Evolutionary conservation across 371 early-diverging fungal genomes (phyloP).

Genomic region (Circinella minor): DNA sequence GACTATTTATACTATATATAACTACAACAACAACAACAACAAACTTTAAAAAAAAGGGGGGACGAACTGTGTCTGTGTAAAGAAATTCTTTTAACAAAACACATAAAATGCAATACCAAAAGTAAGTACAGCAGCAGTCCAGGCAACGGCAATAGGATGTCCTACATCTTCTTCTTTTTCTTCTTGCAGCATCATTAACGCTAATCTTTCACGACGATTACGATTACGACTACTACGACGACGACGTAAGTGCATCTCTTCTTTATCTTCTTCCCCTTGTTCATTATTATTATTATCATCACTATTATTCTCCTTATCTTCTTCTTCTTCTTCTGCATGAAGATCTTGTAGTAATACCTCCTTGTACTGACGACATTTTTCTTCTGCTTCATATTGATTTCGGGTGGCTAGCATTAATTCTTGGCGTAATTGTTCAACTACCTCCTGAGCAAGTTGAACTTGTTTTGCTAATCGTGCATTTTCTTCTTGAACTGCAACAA

Average conservation of each 20-base stretch:
- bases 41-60: neutral
- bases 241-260: neutral
- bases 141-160: conserved; percentile 11
- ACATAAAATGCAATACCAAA: conserved; percentile 12
- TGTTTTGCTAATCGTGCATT: neutral
- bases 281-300: neutral
- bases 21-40: neutral
- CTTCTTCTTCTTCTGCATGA: neutral
- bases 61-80: neutral
- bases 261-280: neutral
- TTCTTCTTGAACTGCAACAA: conserved; percentile 2
- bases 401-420: neutral
- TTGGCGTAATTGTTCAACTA: conserved; percentile 1
- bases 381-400: neutral
- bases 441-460: neutral
- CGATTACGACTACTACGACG: neutral
- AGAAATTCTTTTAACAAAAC: neutral
- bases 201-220: neutral
- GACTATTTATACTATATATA: neutral
- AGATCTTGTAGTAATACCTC: conserved; percentile 1
- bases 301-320: neutral
- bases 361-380: conserved; percentile 5
- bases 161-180: neutral
- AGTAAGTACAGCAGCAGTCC: conserved; percentile 14
- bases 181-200: neutral